phyloP scores from a whole-genome alignment of 768 basidiomycete species.

The Cubamyces sp. region DNA sequence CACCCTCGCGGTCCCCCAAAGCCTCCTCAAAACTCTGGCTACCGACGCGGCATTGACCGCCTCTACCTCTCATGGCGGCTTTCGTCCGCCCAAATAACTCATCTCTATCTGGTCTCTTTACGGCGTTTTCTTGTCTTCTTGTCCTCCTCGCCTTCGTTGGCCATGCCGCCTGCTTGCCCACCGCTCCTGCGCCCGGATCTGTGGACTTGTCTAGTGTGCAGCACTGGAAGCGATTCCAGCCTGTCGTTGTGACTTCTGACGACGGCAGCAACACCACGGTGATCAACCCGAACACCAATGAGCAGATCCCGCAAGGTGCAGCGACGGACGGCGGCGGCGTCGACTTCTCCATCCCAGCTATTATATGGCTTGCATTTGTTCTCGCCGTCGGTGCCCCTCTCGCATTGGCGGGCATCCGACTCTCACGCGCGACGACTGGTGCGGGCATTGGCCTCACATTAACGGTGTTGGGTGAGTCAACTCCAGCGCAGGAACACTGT shows the following conservation, averaged over 20 bases:
- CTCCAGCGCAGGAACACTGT: background rate
- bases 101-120: slow-evolving; percentile 1
- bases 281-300: slow-evolving; percentile 48
- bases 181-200: background rate
- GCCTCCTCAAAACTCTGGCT: background rate
- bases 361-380: slow-evolving; percentile 62
- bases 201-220: background rate
- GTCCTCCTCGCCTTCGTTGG: slow-evolving; percentile 18
- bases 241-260: slow-evolving; percentile 22
- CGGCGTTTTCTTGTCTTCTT: slow-evolving; percentile 21
- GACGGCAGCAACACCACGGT: slow-evolving; percentile 45
- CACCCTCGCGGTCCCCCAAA: background rate
- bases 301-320: slow-evolving; percentile 52
- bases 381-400: slow-evolving; percentile 57
- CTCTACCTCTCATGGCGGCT: slow-evolving; percentile 23
- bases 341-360: slow-evolving; percentile 47
- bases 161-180: slow-evolving; percentile 16
- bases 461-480: slow-evolving; percentile 42
- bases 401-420: slow-evolving; percentile 57
- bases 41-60: slow-evolving; percentile 13
- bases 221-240: slow-evolving; percentile 16
- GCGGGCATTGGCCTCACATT: slow-evolving; percentile 55
- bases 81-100: slow-evolving; percentile 16
- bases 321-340: slow-evolving; percentile 65
- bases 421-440: slow-evolving; percentile 60